Evolutionary conservation across 768 basidiomycete species (phyloP), one percentile per base, ranked within the genome.

Genomic region (Naganishia vishniacii): DNA sequence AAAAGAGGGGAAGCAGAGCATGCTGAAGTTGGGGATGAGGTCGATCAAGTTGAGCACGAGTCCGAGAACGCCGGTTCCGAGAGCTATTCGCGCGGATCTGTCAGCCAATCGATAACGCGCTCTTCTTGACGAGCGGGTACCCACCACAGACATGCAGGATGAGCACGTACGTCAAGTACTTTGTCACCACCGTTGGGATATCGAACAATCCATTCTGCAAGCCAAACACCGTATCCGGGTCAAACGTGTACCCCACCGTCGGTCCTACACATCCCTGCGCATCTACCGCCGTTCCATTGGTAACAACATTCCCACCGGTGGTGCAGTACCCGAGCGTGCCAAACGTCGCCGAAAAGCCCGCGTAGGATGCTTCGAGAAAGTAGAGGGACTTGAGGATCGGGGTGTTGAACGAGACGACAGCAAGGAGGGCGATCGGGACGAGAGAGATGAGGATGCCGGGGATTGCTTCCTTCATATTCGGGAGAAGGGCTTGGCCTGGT

Each of bases 121-220:
- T 28, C 44, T 26, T 16, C 40, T 13, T 18, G 5, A 18, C 18
- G 20, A 23, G 42, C 29, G 44, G 7, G 47, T 13, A 67, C 68
- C 31, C 23, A 68, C 69, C 94, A 63, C 91, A 85, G 65, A 95
- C 85, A 74, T 98, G 93, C 16, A 98, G 82, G 67, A 97, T 85
- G 68, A 99, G 85, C 25, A 85, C 86, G 72, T 94, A 94, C 11
- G 95, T 98, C 73, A 97, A 80, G 90, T 93, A 97, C 80, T 95
- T 94, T 66, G 92, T 88, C 53, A 86, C 82, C 6, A 90, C 84
- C 62, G 84, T 80, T 1, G 92, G 91, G 56, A 97, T 89, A 69
- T 89, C 76, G 62, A 93, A 78, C 28, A 80, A 70, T 1, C 83
- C 79, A 3, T 81, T 77, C 75, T 89, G 82, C 20, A 77, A 65